Evolutionary conservation across 1,284 basidiomycete genomes (phyloP).

Genomic region (Fomitopsis pinicola): DNA sequence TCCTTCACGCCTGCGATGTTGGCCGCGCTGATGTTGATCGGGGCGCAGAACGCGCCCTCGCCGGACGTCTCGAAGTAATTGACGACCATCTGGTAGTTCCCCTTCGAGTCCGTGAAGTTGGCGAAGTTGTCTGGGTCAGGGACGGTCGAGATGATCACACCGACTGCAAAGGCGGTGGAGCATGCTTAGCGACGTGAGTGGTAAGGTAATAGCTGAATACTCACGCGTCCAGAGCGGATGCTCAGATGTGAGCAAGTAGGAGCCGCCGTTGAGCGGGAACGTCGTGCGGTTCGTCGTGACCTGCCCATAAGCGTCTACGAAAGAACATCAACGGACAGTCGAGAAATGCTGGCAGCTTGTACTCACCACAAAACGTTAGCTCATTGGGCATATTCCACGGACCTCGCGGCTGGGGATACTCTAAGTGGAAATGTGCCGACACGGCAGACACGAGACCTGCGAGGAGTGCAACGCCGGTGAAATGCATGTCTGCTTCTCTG

Average conservation of each 20-base stretch:
- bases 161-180: slow-evolving; percentile 33
- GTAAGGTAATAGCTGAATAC: slow-evolving; percentile 8
- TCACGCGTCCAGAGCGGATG: slow-evolving; percentile 54
- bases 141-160: slow-evolving; percentile 51
- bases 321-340: background rate
- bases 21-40: slow-evolving; percentile 49
- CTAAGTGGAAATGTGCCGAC: slow-evolving; percentile 67
- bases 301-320: slow-evolving; percentile 47
- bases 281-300: slow-evolving; percentile 45
- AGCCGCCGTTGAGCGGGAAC: slow-evolving; percentile 58
- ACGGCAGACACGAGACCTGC: slow-evolving; percentile 29
- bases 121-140: slow-evolving; percentile 62
- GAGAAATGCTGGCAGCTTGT: background rate
- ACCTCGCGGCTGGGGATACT: slow-evolving; percentile 62
- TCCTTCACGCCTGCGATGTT: slow-evolving; percentile 46
- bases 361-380: slow-evolving; percentile 51
- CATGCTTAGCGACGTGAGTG: background rate
- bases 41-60: slow-evolving; percentile 58
- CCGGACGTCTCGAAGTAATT: slow-evolving; percentile 49
- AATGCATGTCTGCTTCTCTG: slow-evolving; percentile 24
- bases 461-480: slow-evolving; percentile 28
- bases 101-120: slow-evolving; percentile 29
- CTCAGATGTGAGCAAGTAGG: slow-evolving; percentile 54
- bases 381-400: slow-evolving; percentile 54
- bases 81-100: slow-evolving; percentile 24